Evolutionary conservation across 176 grass and related monocot genomes (phyloP).

Genomic region (Secale cereale): DNA sequence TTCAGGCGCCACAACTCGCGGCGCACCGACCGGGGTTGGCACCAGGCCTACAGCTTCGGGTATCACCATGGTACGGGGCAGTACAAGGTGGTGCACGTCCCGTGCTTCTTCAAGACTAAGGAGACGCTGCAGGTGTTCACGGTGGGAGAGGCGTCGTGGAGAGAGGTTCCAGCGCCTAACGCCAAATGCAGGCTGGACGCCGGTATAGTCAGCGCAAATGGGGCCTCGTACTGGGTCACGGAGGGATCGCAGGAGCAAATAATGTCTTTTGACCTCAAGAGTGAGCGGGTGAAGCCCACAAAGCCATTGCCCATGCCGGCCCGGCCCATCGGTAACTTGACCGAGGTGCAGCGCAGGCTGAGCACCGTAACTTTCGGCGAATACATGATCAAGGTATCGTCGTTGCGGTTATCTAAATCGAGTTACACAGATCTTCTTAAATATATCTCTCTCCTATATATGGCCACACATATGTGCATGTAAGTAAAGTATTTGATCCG

Average conservation of each 20-base stretch:
- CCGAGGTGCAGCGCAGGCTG: not conserved
- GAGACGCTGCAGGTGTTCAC: not conserved
- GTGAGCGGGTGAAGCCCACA: not conserved
- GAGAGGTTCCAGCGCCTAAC: not conserved
- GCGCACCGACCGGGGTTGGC: not conserved
- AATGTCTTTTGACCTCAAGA: not conserved
- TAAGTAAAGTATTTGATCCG: not conserved
- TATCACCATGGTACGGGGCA: not conserved
- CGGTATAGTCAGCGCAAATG: not conserved
- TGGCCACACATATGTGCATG: not conserved
- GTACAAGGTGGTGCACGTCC: not conserved
- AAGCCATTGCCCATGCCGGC: not conserved
- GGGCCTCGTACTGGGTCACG: not conserved
- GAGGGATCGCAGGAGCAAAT: not conserved
- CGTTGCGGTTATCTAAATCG: too few relatives aligned
- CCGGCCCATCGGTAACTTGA: not conserved
- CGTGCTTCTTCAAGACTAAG: not conserved
- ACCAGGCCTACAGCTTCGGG: not conserved
- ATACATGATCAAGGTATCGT: not conserved
- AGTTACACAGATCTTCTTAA: too few relatives aligned
- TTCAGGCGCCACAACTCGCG: not conserved
- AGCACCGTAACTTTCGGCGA: not conserved
- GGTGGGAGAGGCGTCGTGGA: not conserved
- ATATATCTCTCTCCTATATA: too few relatives aligned
- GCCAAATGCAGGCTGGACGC: not conserved